A percentile compares a stretch with the other conserved stretches of the same genome.
Conservation (phyloP, 805 yeast genomes). For the Metschnikowia picachoensis region DNA sequence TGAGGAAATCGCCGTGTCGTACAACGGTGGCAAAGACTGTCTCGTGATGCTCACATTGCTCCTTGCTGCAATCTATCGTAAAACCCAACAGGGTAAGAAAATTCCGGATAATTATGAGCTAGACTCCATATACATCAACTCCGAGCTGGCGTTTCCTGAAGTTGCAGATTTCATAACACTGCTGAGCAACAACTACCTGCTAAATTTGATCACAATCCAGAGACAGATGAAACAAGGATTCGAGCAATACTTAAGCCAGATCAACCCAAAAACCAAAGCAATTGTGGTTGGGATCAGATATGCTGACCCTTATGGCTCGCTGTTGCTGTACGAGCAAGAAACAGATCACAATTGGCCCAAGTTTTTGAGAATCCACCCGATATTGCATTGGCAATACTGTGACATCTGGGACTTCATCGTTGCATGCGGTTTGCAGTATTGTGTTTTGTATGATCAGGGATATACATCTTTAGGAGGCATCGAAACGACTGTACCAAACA, state of each 20-base stretch:
- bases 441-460: constrained; percentile 74
- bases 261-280: constrained; percentile 55
- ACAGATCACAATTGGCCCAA: constrained; percentile 94
- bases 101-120: constrained; percentile 35
- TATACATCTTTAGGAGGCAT: constrained; percentile 89
- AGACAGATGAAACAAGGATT: constrained; percentile 67
- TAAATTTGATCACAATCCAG: constrained; percentile 45
- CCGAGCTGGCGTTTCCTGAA: constrained; percentile 68
- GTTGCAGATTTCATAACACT: constrained; percentile 60
- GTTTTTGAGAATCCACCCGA: constrained; percentile 81
- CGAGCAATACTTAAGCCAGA: constrained; percentile 47
- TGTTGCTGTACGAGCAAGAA: constrained; percentile 54
- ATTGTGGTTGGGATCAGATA: constrained; percentile 85
- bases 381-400: constrained; percentile 79
- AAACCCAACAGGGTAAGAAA: constrained; percentile 11
- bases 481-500: constrained; percentile 68
- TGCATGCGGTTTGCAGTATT: constrained; percentile 58
- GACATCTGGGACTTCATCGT: constrained; percentile 84
- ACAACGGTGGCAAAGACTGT: constrained; percentile 97
- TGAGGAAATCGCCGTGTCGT: constrained; percentile 71
- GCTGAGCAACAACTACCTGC: constrained; percentile 52
- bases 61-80: constrained; percentile 48
- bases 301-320: constrained; percentile 78
- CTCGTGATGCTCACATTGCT: constrained; percentile 79
- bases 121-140: constrained; percentile 69